Evolutionary conservation across 75 land plant genomes (phyloP).

Genomic region (Cryptomeria japonica): DNA sequence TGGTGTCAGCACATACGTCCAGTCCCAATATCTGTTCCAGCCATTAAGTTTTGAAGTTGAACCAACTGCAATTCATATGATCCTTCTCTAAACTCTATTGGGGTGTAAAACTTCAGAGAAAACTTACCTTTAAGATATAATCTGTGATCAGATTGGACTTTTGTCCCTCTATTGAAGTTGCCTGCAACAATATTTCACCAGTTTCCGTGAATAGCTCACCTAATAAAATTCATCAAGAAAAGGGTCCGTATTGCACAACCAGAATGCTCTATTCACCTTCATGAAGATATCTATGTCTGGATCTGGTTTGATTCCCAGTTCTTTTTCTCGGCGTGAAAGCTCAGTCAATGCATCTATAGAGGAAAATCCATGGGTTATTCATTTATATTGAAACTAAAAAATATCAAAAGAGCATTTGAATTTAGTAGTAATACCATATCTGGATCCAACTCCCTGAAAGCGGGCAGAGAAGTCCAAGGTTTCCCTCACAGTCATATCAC

Average conservation of each 20-base stretch:
- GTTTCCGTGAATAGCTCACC: neutral
- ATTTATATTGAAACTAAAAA: neutral
- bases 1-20: slow-evolving; percentile 18
- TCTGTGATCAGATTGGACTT: slow-evolving; percentile 37
- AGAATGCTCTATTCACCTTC: slow-evolving; percentile 32
- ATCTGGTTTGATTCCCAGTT: slow-evolving; percentile 52
- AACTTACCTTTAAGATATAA: slow-evolving; percentile 36
- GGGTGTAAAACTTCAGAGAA: neutral
- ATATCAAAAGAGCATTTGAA: neutral
- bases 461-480: slow-evolving; percentile 56
- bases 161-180: slow-evolving; percentile 32
- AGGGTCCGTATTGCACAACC: neutral
- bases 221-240: neutral
- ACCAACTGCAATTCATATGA: neutral
- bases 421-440: slow-evolving; percentile 29
- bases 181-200: slow-evolving; percentile 17
- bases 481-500: slow-evolving; percentile 62
- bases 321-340: slow-evolving; percentile 56
- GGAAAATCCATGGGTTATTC: neutral
- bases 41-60: neutral
- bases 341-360: slow-evolving; percentile 51
- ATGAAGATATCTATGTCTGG: slow-evolving; percentile 67
- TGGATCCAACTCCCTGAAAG: slow-evolving; percentile 48
- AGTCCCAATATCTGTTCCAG: slow-evolving; percentile 14
- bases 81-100: neutral